Base-by-base conservation (phyloP, 495 filamentous ascomycete genomes). In the Aspergillus cavernicola region DNA sequence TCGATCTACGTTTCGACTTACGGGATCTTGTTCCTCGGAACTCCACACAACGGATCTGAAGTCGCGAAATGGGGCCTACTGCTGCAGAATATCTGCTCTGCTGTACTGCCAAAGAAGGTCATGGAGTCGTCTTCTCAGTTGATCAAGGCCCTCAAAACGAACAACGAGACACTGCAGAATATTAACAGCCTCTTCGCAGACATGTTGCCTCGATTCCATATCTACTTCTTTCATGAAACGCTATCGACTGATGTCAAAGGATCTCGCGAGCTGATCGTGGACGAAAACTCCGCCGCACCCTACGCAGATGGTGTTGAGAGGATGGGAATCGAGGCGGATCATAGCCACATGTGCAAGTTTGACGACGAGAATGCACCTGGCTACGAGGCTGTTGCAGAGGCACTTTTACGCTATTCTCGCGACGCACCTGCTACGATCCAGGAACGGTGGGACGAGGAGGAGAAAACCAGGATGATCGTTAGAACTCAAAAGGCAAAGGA, bases 271-370 rank as follows among this genome's bases (percentile, higher is more conserved):
- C 65, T 80, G 58, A 80, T 92, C 49, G 90, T 95, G 4, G 89
- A 92, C 38, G 79, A 90, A 35, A 70, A 70, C 22, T 92, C 89
- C 1, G 90, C 88, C 0, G 80, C 84, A 20, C 90, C 89, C 4
- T 83, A 87, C 37, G 67, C 87, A 16, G 85, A 87, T 15, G 85
- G 87, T 49, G 87, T 88, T 1, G 83, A 84, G 49, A 84, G 86
- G 40, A 88, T 85, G 59, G 85, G 86, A 12, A 89, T 95, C 40
- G 86, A 92, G 57, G 85, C 87, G 1, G 85, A 82, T n/a, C 90
- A 95, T 64, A 86, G 85, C n/a, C 77, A 81, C 31, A 93, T 95
- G 88, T 90, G 85, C 74, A 93, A 90, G 61, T 95, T 93, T 55
- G 85, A 87, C 26, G 83, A 81, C 56, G 79, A 82, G 18, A 81